Evolutionary conservation across 2,329 filamentous ascomycete genomes (phyloP), one percentile per base, ranked within the genome.

Genomic region (Aspergillus proliferans): DNA sequence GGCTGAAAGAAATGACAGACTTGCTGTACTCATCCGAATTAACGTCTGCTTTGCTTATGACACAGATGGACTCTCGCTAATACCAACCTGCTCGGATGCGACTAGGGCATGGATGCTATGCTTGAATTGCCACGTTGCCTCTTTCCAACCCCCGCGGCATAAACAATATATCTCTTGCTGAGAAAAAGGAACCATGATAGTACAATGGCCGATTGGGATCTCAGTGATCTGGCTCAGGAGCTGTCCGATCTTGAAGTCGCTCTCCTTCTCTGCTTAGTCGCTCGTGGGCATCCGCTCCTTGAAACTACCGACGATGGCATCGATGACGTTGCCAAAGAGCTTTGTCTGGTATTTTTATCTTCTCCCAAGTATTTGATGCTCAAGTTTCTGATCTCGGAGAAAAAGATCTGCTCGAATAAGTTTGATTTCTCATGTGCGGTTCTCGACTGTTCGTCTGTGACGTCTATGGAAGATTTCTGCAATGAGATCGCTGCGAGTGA

Each of bases 201-300:
- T 34, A 47, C 7, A 43, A 87, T 86, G 84, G 82, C 80, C 67
- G 75, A 81, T 72, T 75, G 79, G 62, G 69, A 71, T 49, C 76
- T 90, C 53, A 73, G 85, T 52, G 76, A 80, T 54, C 86, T 85
- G 68, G 80, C 94, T 59, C 86, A 91, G 63, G 79, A 82, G 58
- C 77, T 97, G 54, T 87, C 85, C 62, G 91, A 96, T 72, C 78
- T 96, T 38, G 91, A 96, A 71, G 81, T 97, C 51, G 93, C 92
- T 21, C 74, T 87, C 12, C 78, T 97, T 38, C 80, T 96, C 45
- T 91, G 86, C 64, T 80, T 97, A 46, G 78, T 90, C 53, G 83
- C 85, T 51, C 80, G 85, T 56, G 87, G 95, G 68, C 91, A 97
- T 68, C 95, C 89, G 71, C 83, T 97, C 59, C 83, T 97, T 62